Evolutionary conservation across 257 asterid genomes (phyloP), one percentile per base, ranked within the genome.

Genomic region (Solanum etuberosum): DNA sequence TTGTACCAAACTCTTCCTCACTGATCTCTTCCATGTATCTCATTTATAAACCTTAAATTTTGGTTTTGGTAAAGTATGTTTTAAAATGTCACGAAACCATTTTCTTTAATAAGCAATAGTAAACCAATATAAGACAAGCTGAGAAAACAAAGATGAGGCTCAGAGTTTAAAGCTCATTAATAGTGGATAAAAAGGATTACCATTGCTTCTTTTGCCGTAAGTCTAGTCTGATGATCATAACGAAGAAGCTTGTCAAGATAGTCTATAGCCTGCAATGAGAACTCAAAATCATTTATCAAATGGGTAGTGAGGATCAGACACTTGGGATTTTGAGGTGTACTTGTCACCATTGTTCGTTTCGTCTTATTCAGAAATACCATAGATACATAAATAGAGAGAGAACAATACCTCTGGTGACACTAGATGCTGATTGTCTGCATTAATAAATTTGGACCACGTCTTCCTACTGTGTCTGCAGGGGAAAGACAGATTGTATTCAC

Each of bases 241-340:
- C 98, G 98, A 87, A 97, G 93, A 89, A 96, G 98, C 92, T 95
- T 96, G 92, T 96, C 99, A 10, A 96, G 98, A 92, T 93, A 95
- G 91, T 97, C 99, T 10, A 94, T 91, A 29, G 96, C 95, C 95
- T 94, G 91, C 87, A 89, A 86, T 35, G 86, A 46, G 70, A 86
- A 46, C 74, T 67, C 76, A 72, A 70, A 37, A 72, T 72, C 42
- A 37, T 31, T 78, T n/a, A 42, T 83, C 65, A 43, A 67, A 51
- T 7, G 29, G n/a, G 34, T 7, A 70, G 29, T 13, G 32, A 29
- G 40, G 27, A 54, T 81, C 21, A 73, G 48, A 51, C 57, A 25
- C 31, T 59, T 46, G 25, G 42, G 65, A 34, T 35, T 74, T 29
- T 27, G 23, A 67, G 48, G 34, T 11, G 10, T 73, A 65, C 34